Conservation (phyloP, 2,329 filamentous ascomycete genomes). For the Trichoderma koningiopsis region DNA sequence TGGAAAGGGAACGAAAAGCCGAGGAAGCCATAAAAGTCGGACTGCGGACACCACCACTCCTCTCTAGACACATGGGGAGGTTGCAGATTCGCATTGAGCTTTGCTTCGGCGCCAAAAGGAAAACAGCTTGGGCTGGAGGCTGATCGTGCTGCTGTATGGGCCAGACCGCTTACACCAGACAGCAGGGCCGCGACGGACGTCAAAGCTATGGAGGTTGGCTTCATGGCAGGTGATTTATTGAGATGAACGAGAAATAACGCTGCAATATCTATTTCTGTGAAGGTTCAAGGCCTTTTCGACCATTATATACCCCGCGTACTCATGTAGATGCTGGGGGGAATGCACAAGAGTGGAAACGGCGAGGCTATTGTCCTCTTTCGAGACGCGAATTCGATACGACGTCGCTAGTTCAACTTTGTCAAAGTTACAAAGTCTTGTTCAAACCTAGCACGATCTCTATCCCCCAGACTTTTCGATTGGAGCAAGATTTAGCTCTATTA, state of each 20-base stretch:
- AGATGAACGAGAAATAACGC: accelerated
- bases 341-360: not conserved
- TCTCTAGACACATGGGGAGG: slow-evolving; percentile 20
- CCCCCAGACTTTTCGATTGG: not conserved
- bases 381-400: not conserved
- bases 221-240: not conserved
- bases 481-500: not conserved
- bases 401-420: not conserved
- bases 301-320: not conserved
- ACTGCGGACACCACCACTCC: slow-evolving; percentile 29
- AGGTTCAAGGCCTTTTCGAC: not conserved
- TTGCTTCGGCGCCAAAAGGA: slow-evolving; percentile 26
- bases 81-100: slow-evolving; percentile 20
- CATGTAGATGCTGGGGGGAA: not conserved
- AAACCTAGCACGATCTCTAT: not conserved
- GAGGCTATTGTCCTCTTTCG: not conserved
- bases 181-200: not conserved
- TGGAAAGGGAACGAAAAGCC: slow-evolving; percentile 29
- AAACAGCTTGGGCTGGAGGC: slow-evolving; percentile 25
- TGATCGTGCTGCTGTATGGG: not conserved
- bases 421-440: not conserved
- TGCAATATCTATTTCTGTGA: not conserved
- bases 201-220: not conserved
- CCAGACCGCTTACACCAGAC: slow-evolving; percentile 1
- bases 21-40: slow-evolving; percentile 29